Base-by-base conservation (phyloP, 495 filamentous ascomycete genomes). In the Neurospora sp. region DNA sequence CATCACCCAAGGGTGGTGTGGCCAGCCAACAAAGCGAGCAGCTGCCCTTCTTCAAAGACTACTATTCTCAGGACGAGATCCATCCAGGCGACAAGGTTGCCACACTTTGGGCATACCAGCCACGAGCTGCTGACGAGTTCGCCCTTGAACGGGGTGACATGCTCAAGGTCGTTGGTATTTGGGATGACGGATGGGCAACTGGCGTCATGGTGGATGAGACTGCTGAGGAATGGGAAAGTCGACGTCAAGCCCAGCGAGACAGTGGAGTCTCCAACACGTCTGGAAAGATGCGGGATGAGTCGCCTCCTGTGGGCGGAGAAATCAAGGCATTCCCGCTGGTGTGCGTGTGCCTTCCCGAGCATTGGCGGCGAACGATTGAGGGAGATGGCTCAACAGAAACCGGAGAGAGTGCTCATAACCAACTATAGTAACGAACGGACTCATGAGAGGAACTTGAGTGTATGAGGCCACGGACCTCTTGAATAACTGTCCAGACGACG, bases 171-270 rank as follows among this genome's bases (percentile, higher is more conserved):
- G 92, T 99, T 69, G 96, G 96, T 45, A 98, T 99, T 74, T 99
- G 96, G 96, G 96, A 99, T 80, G 96, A 99, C 83, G 96, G 96
- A 48, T 99, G 96, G 96, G 96, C 96, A 40, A 99, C 96, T 10
- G 96, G 96, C 75, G 87, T 97, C 70, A 84, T 94, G 77, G 80
- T 97, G 39, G 84, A 90, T 68, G 93, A 97, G 75, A 87, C 90
- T 71, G 94, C 93, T 1, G 96, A 99, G 71, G 93, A 98, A 71
- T 96, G 91, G 86, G 92, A 96, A 75, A 87, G 87, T 31, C 89
- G 90, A 69, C 88, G 90, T 77, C 90, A 92, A 69, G 84, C 88
- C 16, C 93, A 97, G 76, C 89, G 96, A 40, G 96, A 98, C 81
- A 97, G 94, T 78, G 96, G 96, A 53, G 91, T 98, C 70, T 97